Evolutionary conservation across 495 filamentous ascomycete species (phyloP), one percentile per base, ranked within the genome.

Genomic region (Astrothelium subdiscretum): DNA sequence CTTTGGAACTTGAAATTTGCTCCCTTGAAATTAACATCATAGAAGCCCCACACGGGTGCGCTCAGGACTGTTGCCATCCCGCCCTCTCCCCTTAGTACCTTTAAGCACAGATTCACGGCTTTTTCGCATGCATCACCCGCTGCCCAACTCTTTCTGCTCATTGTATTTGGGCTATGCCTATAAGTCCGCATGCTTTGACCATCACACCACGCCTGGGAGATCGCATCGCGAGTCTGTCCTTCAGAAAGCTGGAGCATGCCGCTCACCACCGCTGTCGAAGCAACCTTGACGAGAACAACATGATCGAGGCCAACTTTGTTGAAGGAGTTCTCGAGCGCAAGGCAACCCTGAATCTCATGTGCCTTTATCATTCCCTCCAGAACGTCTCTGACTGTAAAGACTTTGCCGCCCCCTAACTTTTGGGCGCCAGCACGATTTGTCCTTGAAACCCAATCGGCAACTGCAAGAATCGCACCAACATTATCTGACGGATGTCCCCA

Each of bases 311-410:
- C 94, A 68, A 96, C 95, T 75, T 95, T 95, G 80, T 98, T 98
- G 84, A 82, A 98, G 60, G 91, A 96, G 80, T 98, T 98, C 76
- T 97, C 88, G 63, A 98, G 80, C 22, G 94, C 94, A 69, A 98
- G 78, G 75, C 92, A 95, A 72, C 94, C 94, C 80, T 98, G 94
- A 70, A 98, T 97, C 76, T 98, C 94, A 77, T 98, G 94, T 67
- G 94, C 94, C 82, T 95, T 96, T 81, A 98, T 96, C 94, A 98
- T 97, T 62, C 84, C 91, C 81, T 97, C 94, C 63, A 98, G 82
- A 29, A 98, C 87, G 67, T 97, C 92, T 69, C 84, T 86, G 67
- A 96, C 77, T 64, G 85, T 95, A 67, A 95, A 80, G 68, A 90
- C 83, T 81, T 88, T 92, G 71, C 94, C 94, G 66, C 85, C 86